A percentile compares a stretch with the other conserved stretches of the same genome.
Evolutionary conservation across 306 rosid species (phyloP).

Genomic region (Begonia loranthoides): DNA sequence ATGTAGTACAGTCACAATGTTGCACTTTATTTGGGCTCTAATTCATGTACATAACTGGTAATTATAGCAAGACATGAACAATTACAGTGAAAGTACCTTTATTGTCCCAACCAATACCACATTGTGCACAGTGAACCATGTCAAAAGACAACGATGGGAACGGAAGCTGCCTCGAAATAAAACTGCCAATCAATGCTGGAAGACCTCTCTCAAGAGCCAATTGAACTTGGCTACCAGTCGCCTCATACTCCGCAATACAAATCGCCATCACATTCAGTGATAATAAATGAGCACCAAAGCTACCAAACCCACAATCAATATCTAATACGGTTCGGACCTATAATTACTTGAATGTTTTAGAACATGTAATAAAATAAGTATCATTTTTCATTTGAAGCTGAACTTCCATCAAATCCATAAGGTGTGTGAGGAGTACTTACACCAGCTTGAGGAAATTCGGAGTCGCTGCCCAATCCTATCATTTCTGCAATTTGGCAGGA

Average conservation of each 20-base stretch:
- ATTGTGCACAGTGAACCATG: constrained; percentile 88
- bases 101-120: constrained; percentile 69
- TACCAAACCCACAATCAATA: constrained; percentile 81
- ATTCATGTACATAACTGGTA: no score
- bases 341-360: constrained; percentile 8
- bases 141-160: constrained; percentile 72
- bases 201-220: constrained; percentile 93
- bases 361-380: no score
- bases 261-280: constrained; percentile 67
- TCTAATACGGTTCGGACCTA: constrained; percentile 65
- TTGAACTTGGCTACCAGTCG: constrained; percentile 92
- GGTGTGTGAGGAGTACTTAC: constrained; percentile 27
- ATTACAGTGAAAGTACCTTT: constrained; percentile 27
- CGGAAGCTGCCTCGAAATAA: constrained; percentile 66
- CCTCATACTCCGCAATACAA: constrained; percentile 82
- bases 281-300: constrained; percentile 82
- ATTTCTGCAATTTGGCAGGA: constrained; percentile 74
- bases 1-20: not conserved
- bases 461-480: constrained; percentile 70
- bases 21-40: not conserved
- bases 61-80: not conserved
- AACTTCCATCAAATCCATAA: constrained; percentile 1
- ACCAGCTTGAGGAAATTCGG: constrained; percentile 70
- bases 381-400: no score
- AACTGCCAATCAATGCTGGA: constrained; percentile 81